Percentiles rank a stretch among this genome's conserved stretches.
phyloP scores from a whole-genome alignment of 805 yeast species.

The Schizosaccharomyces pombe region DNA sequence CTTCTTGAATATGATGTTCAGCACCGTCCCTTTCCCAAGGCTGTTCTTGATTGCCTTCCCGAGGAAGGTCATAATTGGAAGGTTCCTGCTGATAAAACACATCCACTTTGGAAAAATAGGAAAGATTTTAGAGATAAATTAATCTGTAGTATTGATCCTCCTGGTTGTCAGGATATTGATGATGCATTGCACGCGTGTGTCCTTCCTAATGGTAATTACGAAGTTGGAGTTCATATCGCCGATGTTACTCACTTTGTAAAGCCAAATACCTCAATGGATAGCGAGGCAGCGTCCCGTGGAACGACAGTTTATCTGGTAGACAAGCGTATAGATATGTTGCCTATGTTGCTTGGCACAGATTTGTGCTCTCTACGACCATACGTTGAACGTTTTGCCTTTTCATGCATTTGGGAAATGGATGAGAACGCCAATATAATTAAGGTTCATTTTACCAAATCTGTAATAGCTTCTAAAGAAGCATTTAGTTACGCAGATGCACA shows the following conservation, averaged over 20 bases:
- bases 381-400: slow-evolving; percentile 87
- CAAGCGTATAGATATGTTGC: slow-evolving; percentile 96
- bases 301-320: slow-evolving; percentile 93
- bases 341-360: slow-evolving; percentile 83
- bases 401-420: slow-evolving; percentile 88
- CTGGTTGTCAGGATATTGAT: slow-evolving; percentile 94
- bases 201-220: slow-evolving; percentile 80
- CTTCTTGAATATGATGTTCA: slow-evolving; percentile 88
- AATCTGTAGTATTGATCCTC: slow-evolving; percentile 93
- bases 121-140: slow-evolving; percentile 68
- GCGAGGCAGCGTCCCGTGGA: slow-evolving; percentile 91
- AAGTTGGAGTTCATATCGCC: slow-evolving; percentile 97
- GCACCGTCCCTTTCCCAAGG: slow-evolving; percentile 80
- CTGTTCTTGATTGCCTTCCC: slow-evolving; percentile 81
- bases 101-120: slow-evolving; percentile 28
- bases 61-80: slow-evolving; percentile 82
- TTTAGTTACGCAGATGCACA: slow-evolving; percentile 90
- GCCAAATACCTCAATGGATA: slow-evolving; percentile 74
- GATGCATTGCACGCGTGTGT: slow-evolving; percentile 79
- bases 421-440: slow-evolving; percentile 62
- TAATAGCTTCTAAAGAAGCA: slow-evolving; percentile 78
- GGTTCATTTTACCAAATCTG: slow-evolving; percentile 61
- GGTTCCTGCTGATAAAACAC: slow-evolving; percentile 44
- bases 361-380: slow-evolving; percentile 84
- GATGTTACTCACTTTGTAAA: slow-evolving; percentile 95